Conservation (phyloP, 169 alveolate genomes). For the Cryptosporidium andersoni region DNA sequence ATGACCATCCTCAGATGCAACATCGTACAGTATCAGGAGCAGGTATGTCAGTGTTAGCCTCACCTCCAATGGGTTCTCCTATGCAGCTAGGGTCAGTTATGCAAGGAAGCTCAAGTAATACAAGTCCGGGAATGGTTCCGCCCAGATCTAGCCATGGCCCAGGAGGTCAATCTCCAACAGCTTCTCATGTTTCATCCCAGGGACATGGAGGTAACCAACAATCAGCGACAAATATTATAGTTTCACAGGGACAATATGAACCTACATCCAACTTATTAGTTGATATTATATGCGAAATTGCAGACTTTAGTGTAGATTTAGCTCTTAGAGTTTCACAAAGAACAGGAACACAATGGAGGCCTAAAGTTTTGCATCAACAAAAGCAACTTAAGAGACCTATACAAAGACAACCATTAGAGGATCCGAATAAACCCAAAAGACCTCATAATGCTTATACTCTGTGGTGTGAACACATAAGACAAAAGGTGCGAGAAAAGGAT, state of each 20-base stretch:
- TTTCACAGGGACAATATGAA: constrained; percentile 41
- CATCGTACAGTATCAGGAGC: constrained; percentile 53
- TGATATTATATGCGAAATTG: constrained; percentile 48
- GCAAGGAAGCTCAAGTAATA: constrained; percentile 10
- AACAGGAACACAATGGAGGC: constrained; percentile 64
- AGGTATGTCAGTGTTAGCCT: constrained; percentile 36
- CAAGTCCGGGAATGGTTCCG: constrained; percentile 47
- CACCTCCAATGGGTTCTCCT: constrained; percentile 48
- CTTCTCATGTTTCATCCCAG: constrained; percentile 4
- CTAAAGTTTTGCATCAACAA: constrained; percentile 20
- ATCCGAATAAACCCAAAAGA: constrained; percentile 63
- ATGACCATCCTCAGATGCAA: constrained; percentile 61
- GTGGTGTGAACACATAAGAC: constrained; percentile 69
- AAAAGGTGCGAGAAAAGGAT: constrained; percentile 66
- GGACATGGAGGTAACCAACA: constrained; percentile 21
- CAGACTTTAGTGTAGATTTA: constrained; percentile 59
- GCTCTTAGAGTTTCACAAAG: constrained; percentile 59
- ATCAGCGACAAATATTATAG: constrained; percentile 20
- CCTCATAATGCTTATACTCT: constrained; percentile 69
- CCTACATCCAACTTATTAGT: constrained; percentile 31
- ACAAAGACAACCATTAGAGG: constrained; percentile 52
- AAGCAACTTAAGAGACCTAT: constrained; percentile 52
- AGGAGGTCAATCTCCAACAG: constrained; percentile 58
- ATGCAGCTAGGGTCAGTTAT: constrained; percentile 43
- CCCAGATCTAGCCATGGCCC: constrained; percentile 22